Percentiles rank a stretch among this genome's conserved stretches.
phyloP scores from a whole-genome alignment of 192 early-diverging fungal species.

The Backusella tarrabulga region DNA sequence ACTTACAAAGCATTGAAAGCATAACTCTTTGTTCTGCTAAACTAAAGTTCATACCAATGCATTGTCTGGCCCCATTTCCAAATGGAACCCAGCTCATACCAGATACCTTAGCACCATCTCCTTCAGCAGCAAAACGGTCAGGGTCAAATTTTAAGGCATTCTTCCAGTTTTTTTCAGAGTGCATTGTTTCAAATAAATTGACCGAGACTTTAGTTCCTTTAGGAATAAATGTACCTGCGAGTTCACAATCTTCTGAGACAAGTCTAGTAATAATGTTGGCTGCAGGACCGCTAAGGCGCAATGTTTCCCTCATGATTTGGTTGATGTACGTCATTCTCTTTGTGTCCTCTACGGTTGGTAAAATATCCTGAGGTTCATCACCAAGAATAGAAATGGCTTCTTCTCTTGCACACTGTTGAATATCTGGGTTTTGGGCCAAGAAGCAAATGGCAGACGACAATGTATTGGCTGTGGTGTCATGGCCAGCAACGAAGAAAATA shows the following conservation, averaged over 20 bases:
- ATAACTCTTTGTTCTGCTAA: constrained; percentile 56
- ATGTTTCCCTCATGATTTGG: constrained; percentile 46
- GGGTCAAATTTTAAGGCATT: constrained; percentile 47
- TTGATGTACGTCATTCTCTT: constrained; percentile 52
- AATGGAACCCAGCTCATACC: constrained; percentile 49
- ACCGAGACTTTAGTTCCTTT: constrained; percentile 17
- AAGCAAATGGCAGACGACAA: constrained; percentile 46
- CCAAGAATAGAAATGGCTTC: constrained; percentile 54
- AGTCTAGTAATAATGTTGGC: neutral
- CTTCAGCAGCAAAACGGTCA: constrained; percentile 41
- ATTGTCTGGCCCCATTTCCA: constrained; percentile 57
- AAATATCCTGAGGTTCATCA: constrained; percentile 44
- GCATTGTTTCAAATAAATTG: constrained; percentile 12
- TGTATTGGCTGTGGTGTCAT: constrained; percentile 58
- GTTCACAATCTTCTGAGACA: constrained; percentile 25
- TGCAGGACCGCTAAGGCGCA: constrained; percentile 13
- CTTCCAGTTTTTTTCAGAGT: constrained; percentile 30
- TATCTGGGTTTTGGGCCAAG: constrained; percentile 46
- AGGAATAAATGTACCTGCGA: constrained; percentile 21
- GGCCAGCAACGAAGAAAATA: constrained; percentile 58
- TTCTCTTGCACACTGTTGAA: constrained; percentile 53
- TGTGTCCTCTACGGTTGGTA: constrained; percentile 49
- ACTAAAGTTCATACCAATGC: constrained; percentile 65
- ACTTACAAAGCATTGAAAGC: constrained; percentile 46
- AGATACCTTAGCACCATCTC: neutral